Percentiles rank a stretch among this genome's conserved stretches.
Evolutionary conservation across 306 rosid species (phyloP).

Genomic region (Biancaea sappan): DNA sequence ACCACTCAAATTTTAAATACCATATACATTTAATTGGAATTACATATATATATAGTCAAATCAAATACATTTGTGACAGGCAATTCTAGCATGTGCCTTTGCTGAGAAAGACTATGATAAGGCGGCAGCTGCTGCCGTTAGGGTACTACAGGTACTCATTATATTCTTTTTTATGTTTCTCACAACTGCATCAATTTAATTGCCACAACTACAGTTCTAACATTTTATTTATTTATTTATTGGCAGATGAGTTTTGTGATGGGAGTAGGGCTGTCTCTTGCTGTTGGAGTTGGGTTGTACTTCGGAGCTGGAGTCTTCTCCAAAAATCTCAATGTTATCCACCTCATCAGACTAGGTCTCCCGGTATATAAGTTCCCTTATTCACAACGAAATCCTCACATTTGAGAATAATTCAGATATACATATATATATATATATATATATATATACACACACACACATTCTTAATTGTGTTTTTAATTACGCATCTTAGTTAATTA

Average conservation of each 20-base stretch:
- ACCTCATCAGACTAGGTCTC: slow-evolving; percentile 70
- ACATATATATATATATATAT: no score
- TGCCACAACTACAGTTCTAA: background rate
- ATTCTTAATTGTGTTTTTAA: no score
- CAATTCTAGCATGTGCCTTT: slow-evolving; percentile 85
- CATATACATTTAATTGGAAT: no score
- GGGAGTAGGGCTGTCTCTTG: slow-evolving; percentile 70
- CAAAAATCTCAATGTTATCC: slow-evolving; percentile 61
- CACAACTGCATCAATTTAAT: no score
- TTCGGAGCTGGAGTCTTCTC: slow-evolving; percentile 86
- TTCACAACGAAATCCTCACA: no score
- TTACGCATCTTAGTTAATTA: no score
- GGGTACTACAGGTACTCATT: slow-evolving; percentile 35
- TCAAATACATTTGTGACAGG: no score
- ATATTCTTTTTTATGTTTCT: background rate
- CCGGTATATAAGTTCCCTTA: slow-evolving; percentile 62
- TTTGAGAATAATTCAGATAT: no score
- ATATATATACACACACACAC: no score
- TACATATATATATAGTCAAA: no score
- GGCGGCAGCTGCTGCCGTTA: slow-evolving; percentile 57
- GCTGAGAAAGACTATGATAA: slow-evolving; percentile 77
- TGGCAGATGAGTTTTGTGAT: slow-evolving; percentile 79
- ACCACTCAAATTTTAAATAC: no score
- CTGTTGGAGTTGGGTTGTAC: slow-evolving; percentile 76
- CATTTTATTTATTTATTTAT: background rate